Evolutionary conservation across 2,329 filamentous ascomycete species (phyloP), one percentile per base, ranked within the genome.

Genomic region (Phialophora expanda): DNA sequence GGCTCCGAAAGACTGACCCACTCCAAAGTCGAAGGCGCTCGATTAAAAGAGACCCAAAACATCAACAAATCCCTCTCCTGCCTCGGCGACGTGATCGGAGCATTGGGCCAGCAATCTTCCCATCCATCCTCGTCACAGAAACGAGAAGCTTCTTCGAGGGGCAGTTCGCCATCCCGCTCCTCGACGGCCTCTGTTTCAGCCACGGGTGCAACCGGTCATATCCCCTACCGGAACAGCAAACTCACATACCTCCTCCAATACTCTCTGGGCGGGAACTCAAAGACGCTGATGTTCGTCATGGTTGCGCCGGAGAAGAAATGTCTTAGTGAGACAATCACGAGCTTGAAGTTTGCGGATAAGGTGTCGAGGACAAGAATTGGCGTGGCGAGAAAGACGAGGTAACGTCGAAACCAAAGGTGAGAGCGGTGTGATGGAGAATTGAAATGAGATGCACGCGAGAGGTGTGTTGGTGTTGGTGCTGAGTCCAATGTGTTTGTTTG

Each of bases 241-340:
- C 85, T 99, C 70, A 99, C 95, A 8, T 96, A 97, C 75, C 85
- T 99, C 55, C 85, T 99, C 44, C 92, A 98, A 86, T 96, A 95
- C 75, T 97, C 92, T 2, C 83, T 99, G 7, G 94, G 95, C 3
- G 95, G 95, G 17, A 97, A 97, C 78, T 95, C 90, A 72, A 96
- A 97, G 81, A 99, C 95, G 0, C 89, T 99, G 73, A 99, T 99
- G 95, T 97, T 99, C 77, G 92, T 98, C 76, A 98, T 98, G 93
- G 91, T 97, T 64, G 95, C 90, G 72, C 95, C 95, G 38, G 82
- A 98, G 66, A 91, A 96, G 80, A 90, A 89, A 5, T 95, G 98
- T 80, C 82, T 97, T 70, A 90, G 90, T 74, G 95, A 99, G 83
- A 97, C 93, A 2, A 83, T 97, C 76, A 97, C 93, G 53, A 97